phyloP scores from a whole-genome alignment of 2,329 filamentous ascomycete species.

The Pezicula rhizophila region DNA sequence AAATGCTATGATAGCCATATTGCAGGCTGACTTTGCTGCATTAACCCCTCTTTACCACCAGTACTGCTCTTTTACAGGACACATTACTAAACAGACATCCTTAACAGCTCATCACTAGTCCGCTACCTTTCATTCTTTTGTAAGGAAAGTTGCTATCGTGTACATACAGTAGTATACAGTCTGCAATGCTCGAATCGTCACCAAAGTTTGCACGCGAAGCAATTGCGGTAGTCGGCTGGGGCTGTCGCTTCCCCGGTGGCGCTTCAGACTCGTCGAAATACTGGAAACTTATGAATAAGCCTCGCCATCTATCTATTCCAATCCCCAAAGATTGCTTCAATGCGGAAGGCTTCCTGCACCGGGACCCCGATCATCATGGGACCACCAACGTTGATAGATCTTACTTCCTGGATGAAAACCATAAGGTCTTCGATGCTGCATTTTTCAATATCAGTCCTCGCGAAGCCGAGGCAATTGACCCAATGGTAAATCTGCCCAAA shows the following conservation, averaged over 20 bases:
- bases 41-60: too few species aligned
- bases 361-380: not conserved
- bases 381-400: not conserved
- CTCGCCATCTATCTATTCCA: not conserved
- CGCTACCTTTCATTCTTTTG: too few species aligned
- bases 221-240: not conserved
- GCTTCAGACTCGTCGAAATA: not conserved
- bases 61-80: too few species aligned
- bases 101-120: too few species aligned
- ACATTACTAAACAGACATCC: too few species aligned
- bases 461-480: constrained; percentile 20
- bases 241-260: not conserved
- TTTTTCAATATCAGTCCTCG: constrained; percentile 19
- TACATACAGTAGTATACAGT: too few species aligned
- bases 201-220: too few species aligned
- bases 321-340: not conserved
- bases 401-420: not conserved
- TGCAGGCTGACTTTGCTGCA: too few species aligned
- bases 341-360: not conserved
- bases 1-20: too few species aligned
- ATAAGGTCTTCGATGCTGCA: not conserved
- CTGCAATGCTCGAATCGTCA: too few species aligned
- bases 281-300: not conserved
- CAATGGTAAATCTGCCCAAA: too few species aligned
- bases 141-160: too few species aligned